Evolutionary conservation across 2,329 filamentous ascomycete genomes (phyloP).

Genomic region (Simplicillium aogashimaense): DNA sequence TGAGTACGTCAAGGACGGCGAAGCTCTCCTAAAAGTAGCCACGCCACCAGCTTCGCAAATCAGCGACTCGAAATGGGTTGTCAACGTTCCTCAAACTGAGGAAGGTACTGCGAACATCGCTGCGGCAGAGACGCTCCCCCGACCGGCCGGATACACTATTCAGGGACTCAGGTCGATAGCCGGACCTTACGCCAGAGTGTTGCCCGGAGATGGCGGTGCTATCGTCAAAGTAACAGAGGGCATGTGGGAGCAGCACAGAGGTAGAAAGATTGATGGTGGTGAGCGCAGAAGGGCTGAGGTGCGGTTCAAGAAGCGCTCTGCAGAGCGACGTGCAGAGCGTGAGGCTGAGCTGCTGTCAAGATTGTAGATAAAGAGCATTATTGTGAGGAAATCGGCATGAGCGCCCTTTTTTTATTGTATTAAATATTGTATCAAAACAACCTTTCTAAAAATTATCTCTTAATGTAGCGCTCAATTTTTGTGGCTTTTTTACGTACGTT

Average conservation of each 20-base stretch:
- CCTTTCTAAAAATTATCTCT: not conserved
- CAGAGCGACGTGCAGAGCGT: conserved; percentile 63
- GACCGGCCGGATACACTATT: conserved; percentile 48
- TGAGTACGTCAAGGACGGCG: conserved; percentile 52
- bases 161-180: conserved; percentile 58
- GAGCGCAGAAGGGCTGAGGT: conserved; percentile 83
- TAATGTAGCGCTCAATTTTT: too few species aligned
- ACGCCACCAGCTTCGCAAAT: conserved; percentile 25
- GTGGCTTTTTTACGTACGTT: too few species aligned
- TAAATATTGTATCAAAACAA: not conserved
- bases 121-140: conserved; percentile 10
- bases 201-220: conserved; percentile 56
- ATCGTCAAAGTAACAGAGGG: conserved; percentile 67
- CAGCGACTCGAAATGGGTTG: conserved; percentile 38
- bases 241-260: conserved; percentile 83
- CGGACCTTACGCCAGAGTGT: conserved; percentile 62
- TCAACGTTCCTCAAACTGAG: conserved; percentile 42
- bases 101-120: conserved; percentile 17
- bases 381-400: too few species aligned
- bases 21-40: conserved; percentile 39
- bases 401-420: too few species aligned
- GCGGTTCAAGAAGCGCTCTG: conserved; percentile 72
- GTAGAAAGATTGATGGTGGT: conserved; percentile 91
- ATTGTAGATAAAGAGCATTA: conserved; percentile 14
- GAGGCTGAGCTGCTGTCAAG: conserved; percentile 27